phyloP scores from a whole-genome alignment of 352 stramenopile genomes.

The Phytophthora citrophthora region DNA sequence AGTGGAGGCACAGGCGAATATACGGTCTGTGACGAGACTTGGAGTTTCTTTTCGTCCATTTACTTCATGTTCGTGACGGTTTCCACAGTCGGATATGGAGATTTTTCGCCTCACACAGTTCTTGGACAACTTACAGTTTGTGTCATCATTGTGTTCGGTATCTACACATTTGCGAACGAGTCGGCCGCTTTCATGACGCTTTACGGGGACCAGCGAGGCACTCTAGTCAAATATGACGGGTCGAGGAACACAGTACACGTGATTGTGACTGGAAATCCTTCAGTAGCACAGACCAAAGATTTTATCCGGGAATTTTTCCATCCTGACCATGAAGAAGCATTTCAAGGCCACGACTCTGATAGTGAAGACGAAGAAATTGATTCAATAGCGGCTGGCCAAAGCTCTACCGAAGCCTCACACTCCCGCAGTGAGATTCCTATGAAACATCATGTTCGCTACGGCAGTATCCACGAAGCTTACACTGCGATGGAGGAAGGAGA shows the following conservation, averaged over 20 bases:
- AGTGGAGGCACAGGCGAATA: constrained; percentile 55
- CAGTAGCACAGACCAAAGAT: constrained; percentile 79
- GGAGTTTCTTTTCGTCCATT: constrained; percentile 89
- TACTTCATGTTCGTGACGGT: constrained; percentile 93
- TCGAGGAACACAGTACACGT: constrained; percentile 79
- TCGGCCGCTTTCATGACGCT: constrained; percentile 80
- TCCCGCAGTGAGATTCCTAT: constrained; percentile 15
- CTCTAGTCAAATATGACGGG: constrained; percentile 62
- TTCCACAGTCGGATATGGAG: constrained; percentile 87
- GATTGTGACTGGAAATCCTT: constrained; percentile 88
- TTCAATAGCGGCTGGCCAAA: constrained; percentile 3
- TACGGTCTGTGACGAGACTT: constrained; percentile 73
- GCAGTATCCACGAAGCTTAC: constrained; percentile 37
- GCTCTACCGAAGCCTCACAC: constrained; percentile 10
- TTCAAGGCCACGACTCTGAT: constrained; percentile 30
- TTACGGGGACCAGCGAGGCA: constrained; percentile 71
- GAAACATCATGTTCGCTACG: constrained; percentile 31
- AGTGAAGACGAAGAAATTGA: constrained; percentile 28
- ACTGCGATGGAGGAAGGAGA: constrained; percentile 40
- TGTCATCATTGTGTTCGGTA: constrained; percentile 86
- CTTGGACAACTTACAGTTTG: constrained; percentile 79
- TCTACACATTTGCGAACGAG: constrained; percentile 89
- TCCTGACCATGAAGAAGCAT: constrained; percentile 71
- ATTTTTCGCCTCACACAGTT: constrained; percentile 87
- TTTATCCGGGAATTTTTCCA: constrained; percentile 92